These are phyloP conservation scores for Sphagnum magellanicum DNA, from an alignment of 228 moss, liverwort and hornwort species.

Conservation along the genomic window DNA sequence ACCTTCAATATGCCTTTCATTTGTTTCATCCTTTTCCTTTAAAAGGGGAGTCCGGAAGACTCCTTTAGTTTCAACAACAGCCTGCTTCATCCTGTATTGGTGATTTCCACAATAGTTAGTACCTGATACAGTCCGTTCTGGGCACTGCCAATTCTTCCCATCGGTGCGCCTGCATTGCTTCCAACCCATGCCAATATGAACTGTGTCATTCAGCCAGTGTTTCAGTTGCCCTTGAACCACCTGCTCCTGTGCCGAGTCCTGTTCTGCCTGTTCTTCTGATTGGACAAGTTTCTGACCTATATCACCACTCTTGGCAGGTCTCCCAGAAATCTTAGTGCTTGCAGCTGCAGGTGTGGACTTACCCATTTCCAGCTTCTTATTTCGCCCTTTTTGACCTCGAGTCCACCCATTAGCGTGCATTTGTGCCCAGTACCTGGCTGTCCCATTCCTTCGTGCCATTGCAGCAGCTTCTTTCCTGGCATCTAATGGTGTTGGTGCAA, in stretches of 20 bases:
- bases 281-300: constrained; percentile 4
- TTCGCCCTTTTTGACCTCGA: constrained; percentile 23
- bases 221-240: not conserved
- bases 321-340: constrained; percentile 28
- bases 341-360: constrained; percentile 19
- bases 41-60: not conserved
- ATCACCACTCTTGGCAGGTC: constrained; percentile 16
- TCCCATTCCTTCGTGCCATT: constrained; percentile 52
- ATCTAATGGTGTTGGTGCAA: constrained; percentile 18
- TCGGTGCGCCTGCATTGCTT: constrained; percentile 58
- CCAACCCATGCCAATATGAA: constrained; percentile 37
- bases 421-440: constrained; percentile 51
- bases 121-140: constrained; percentile 35
- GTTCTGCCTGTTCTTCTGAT: too few relatives aligned
- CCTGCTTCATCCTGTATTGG: constrained; percentile 51
- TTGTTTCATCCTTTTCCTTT: too few relatives aligned
- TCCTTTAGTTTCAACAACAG: constrained; percentile 17
- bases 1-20: too few relatives aligned
- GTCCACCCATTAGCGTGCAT: constrained; percentile 40
- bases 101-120: constrained; percentile 56
- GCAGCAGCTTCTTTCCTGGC: constrained; percentile 50
- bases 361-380: constrained; percentile 22
- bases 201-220: constrained; percentile 45
- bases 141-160: constrained; percentile 65
- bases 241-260: too few relatives aligned